phyloP scores from a whole-genome alignment of 2,329 filamentous ascomycete species.

The Triangularia setosa region DNA sequence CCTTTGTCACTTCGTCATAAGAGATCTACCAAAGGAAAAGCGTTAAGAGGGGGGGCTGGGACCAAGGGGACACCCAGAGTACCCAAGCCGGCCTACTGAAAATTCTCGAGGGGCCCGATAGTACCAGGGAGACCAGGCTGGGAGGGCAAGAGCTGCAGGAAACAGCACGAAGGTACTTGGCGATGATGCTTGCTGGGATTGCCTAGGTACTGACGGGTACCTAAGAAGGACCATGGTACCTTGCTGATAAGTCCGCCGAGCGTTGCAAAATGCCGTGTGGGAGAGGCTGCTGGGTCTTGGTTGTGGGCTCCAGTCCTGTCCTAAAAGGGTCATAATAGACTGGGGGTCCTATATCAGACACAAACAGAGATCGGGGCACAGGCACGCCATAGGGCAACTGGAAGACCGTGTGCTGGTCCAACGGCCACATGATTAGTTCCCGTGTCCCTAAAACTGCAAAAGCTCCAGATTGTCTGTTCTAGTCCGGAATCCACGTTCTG shows the following conservation, averaged over 20 bases:
- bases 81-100: not conserved
- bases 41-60: constrained; percentile 9
- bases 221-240: constrained; percentile 20
- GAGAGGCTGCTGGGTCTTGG: constrained; percentile 20
- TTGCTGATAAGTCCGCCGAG: constrained; percentile 17
- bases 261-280: constrained; percentile 21
- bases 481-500: constrained; percentile 10
- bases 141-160: constrained; percentile 13
- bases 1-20: constrained; percentile 8
- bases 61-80: constrained; percentile 6
- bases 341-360: constrained; percentile 30
- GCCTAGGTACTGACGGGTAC: constrained; percentile 22
- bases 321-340: constrained; percentile 29
- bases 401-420: constrained; percentile 15
- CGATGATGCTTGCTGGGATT: constrained; percentile 3
- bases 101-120: too few species aligned
- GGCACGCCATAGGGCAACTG: constrained; percentile 27
- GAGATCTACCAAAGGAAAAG: constrained; percentile 8
- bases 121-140: constrained; percentile 4
- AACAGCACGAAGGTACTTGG: constrained; percentile 17
- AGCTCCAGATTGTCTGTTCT: constrained; percentile 4
- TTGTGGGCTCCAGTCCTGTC: constrained; percentile 23
- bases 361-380: constrained; percentile 26
- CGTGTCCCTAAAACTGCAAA: constrained; percentile 31
- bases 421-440: constrained; percentile 26